Conservation (phyloP, 805 yeast genomes). For the Candida boleticola region DNA sequence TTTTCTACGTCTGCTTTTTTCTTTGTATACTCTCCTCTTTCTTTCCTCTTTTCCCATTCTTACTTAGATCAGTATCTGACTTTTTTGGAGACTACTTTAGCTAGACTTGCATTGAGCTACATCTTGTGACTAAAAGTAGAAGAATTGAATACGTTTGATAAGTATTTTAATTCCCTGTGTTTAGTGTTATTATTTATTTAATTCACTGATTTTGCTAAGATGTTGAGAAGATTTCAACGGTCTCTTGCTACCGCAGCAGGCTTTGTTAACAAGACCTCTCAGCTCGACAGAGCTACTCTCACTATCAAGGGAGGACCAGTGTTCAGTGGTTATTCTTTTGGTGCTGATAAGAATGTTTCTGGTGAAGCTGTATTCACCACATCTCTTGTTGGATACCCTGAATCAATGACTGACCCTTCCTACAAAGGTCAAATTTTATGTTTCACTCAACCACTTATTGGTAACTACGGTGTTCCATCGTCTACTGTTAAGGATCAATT, state of each 20-base stretch:
- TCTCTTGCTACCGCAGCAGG: constrained; percentile 36
- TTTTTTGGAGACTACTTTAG: no score
- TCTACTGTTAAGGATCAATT: constrained; percentile 76
- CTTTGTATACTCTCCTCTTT: no score
- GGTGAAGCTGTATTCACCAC: constrained; percentile 99
- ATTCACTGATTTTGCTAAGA: constrained; percentile 4
- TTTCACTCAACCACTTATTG: constrained; percentile 95
- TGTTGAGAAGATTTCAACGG: constrained; percentile 17
- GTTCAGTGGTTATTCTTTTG: constrained; percentile 91
- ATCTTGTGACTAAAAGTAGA: no score
- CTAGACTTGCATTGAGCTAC: no score
- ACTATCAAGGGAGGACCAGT: constrained; percentile 92
- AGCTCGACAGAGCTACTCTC: constrained; percentile 79
- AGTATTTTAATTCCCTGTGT: no score
- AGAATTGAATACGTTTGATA: no score
- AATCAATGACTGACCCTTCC: constrained; percentile 98
- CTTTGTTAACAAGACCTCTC: constrained; percentile 35
- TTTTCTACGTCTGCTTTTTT: constrained; percentile 7
- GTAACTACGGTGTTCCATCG: constrained; percentile 98
- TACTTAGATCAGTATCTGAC: no score
- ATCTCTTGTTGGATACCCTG: constrained; percentile 97
- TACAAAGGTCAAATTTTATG: constrained; percentile 96
- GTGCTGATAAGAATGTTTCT: constrained; percentile 86
- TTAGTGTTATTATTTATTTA: not conserved
- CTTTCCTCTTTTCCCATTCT: not conserved